Base-by-base conservation (phyloP, 2,329 filamentous ascomycete genomes). In the Cyanodermella asteris region DNA sequence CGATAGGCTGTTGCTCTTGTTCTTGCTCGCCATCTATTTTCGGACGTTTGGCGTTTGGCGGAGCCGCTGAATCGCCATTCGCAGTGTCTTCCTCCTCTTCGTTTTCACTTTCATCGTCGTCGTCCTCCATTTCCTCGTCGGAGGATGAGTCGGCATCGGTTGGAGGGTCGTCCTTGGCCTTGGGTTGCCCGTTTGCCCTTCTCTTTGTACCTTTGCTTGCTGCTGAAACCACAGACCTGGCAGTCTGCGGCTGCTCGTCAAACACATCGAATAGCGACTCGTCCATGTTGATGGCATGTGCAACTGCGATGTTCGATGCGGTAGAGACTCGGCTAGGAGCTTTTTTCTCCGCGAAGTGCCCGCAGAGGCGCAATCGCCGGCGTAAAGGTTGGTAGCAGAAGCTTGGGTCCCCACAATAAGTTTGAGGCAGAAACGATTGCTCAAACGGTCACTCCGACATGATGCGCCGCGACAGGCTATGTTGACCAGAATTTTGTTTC, bases 241-340 rank as follows among this genome's bases (percentile, higher is more conserved):
- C 26, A 40, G 29, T 31, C 36, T 32, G 28, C 24, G 66, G 56
- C 43, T 61, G 58, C 40, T 75, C 70, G 35, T 81, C 72, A 42
- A 87, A 84, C 29, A 81, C 74, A 38, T 77, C 70, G 40, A 87
- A 87, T 37, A 87, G 60, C n/a, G n/a, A n/a, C 32, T 81, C 74
- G 14, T 35, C 30, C 34, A 36, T 34, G n/a, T n/a, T n/a, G n/a
- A n/a, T n/a, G n/a, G n/a, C n/a, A n/a, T n/a, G n/a, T n/a, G n/a
- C n/a, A n/a, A n/a, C n/a, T n/a, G n/a, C n/a, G n/a, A n/a, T n/a
- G n/a, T n/a, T n/a, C n/a, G n/a, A n/a, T n/a, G n/a, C n/a, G n/a
- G n/a, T n/a, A n/a, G n/a, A n/a, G n/a, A n/a, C n/a, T n/a, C n/a
- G n/a, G n/a, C n/a, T n/a, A n/a, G n/a, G n/a, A n/a, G n/a, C n/a